Percentiles rank a stretch among this genome's conserved stretches.
These are phyloP conservation scores for Aspergillus sp. DNA, from an alignment of 2,329 filamentous ascomycete genomes.

Conservation along the genomic window DNA sequence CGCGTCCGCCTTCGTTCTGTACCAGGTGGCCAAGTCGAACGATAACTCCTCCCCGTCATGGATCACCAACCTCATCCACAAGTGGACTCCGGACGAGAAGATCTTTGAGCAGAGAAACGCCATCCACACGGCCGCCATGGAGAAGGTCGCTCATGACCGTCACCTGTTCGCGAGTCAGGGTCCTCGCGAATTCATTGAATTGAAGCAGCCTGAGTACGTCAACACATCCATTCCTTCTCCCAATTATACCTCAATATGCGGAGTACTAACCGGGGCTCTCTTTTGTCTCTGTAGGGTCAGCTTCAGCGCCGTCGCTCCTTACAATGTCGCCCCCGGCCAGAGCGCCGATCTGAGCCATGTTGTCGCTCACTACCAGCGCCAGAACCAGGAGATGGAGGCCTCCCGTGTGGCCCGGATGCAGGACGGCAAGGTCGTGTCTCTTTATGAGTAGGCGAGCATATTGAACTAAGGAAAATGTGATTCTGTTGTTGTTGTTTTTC, in stretches of 20 bases:
- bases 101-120: slow-evolving; percentile 59
- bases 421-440: slow-evolving; percentile 45
- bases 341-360: slow-evolving; percentile 60
- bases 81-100: slow-evolving; percentile 57
- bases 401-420: slow-evolving; percentile 53
- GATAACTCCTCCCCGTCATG: slow-evolving; percentile 42
- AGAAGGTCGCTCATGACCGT: slow-evolving; percentile 64
- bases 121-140: slow-evolving; percentile 61
- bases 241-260: no score
- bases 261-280: no score
- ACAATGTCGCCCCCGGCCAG: slow-evolving; percentile 65
- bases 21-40: slow-evolving; percentile 43
- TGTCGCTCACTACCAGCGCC: slow-evolving; percentile 63
- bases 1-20: slow-evolving; percentile 45
- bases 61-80: slow-evolving; percentile 54
- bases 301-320: slow-evolving; percentile 63
- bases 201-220: slow-evolving; percentile 67
- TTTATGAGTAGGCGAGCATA: slow-evolving; percentile 43
- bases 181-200: slow-evolving; percentile 49
- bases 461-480: slow-evolving; percentile 13
- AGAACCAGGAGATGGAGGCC: slow-evolving; percentile 59
- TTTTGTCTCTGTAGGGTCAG: slow-evolving; percentile 48
- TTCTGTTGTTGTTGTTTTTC: slow-evolving; percentile 12
- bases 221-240: no score
- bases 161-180: slow-evolving; percentile 57